These are phyloP conservation scores for Claviceps arundinis DNA, from an alignment of 2,329 filamentous ascomycete genomes.

Conservation along the genomic window DNA sequence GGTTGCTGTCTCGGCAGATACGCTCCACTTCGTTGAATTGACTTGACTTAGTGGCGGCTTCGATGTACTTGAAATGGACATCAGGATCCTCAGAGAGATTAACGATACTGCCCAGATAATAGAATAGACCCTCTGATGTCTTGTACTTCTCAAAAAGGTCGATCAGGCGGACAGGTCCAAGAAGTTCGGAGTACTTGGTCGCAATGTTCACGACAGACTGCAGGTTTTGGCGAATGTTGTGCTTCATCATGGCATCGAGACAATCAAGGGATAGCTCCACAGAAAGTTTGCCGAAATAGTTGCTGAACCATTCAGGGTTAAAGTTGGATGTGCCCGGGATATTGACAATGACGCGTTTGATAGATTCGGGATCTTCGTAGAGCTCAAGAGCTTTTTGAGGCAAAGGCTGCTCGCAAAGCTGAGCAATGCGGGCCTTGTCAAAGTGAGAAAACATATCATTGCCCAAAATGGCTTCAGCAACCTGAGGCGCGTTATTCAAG, in stretches of 20 bases:
- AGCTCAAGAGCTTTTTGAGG: constrained; percentile 82
- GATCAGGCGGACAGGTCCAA: constrained; percentile 77
- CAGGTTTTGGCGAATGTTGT: constrained; percentile 93
- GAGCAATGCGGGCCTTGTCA: constrained; percentile 77
- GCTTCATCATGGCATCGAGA: constrained; percentile 89
- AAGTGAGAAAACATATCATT: constrained; percentile 99
- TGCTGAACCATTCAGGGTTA: constrained; percentile 79
- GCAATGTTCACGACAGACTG: constrained; percentile 90
- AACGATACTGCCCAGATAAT: constrained; percentile 95
- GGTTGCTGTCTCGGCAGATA: constrained; percentile 86
- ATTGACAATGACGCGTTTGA: constrained; percentile 84
- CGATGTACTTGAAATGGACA: constrained; percentile 98
- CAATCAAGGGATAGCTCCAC: constrained; percentile 92
- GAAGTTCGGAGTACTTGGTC: constrained; percentile 93
- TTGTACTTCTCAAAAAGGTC: constrained; percentile 96
- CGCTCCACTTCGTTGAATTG: constrained; percentile 95
- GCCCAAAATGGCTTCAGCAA: constrained; percentile 91
- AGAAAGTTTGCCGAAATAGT: constrained; percentile 86
- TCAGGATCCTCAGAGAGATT: constrained; percentile 92
- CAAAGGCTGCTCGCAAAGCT: constrained; percentile 85
- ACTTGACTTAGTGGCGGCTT: constrained; percentile 85
- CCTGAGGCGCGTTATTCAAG: constrained; percentile 86
- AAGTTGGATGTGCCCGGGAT: constrained; percentile 73
- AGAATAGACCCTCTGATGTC: constrained; percentile 92
- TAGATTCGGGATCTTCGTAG: constrained; percentile 75